Base-by-base conservation (phyloP, 2,329 filamentous ascomycete genomes). In the Ophiostoma montium region DNA sequence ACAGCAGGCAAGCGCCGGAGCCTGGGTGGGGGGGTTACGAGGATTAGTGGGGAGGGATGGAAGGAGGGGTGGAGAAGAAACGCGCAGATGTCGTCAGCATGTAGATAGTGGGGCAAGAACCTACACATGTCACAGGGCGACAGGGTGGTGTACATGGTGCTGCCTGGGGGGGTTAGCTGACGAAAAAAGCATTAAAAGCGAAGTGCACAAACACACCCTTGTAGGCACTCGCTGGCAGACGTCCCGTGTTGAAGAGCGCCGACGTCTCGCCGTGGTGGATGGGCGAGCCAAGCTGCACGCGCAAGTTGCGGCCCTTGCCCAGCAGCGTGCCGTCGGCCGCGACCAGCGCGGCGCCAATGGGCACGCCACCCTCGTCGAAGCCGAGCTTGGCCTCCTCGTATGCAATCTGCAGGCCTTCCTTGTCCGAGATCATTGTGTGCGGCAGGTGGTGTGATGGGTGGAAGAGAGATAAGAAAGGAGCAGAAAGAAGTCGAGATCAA, bases 71-170 rank as follows among this genome's bases (percentile, higher is more conserved):
- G 16, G 23, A 13, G 33, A n/a, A n/a, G n/a, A n/a, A n/a, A n/a
- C n/a, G n/a, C n/a, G n/a, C n/a, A n/a, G n/a, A n/a, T n/a, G n/a
- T n/a, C n/a, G n/a, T n/a, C n/a, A n/a, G n/a, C n/a, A n/a, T n/a
- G n/a, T n/a, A n/a, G n/a, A n/a, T n/a, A n/a, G n/a, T n/a, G n/a
- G n/a, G 18, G 12, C 13, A 3, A 43, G 18, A n/a, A n/a, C 55
- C 62, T 42, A 42, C 81, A 89, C 84, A 88, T 88, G 60, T 86
- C 82, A 62, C 84, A 89, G 1, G 84, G 84, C 3, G 81, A 85
- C 7, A 89, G 68, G 1, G 84, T 87, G 3, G 84, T 89, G 65
- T 85, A 89, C 82, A 89, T 87, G n/a, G 83, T 88, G 33, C 80
- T 75, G 30, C 79, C 80, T 52, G 18, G 5, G 1, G 30, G 15